These are phyloP conservation scores for Mychonastes homosphaera DNA, from an alignment of 139 green algal genomes.

Conservation along the genomic window DNA sequence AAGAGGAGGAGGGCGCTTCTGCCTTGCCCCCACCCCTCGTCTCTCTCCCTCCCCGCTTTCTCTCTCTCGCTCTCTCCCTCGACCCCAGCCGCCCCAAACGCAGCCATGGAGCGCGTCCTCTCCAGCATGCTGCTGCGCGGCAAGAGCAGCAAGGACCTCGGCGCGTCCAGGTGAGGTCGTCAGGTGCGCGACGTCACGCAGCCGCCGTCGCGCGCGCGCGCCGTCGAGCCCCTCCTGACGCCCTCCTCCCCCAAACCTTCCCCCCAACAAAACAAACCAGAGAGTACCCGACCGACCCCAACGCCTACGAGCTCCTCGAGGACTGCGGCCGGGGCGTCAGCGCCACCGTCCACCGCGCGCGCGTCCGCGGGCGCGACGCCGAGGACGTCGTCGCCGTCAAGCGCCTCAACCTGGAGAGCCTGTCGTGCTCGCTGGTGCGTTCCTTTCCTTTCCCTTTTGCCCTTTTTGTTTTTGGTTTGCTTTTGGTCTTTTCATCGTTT, in stretches of 20 bases:
- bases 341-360: constrained; percentile 60
- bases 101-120: constrained; percentile 5
- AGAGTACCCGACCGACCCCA: constrained; percentile 67
- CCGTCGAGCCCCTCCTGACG: background rate
- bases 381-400: constrained; percentile 87
- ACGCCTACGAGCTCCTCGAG: constrained; percentile 82
- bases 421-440: constrained; percentile 70
- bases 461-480: too few species aligned
- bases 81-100: too few species aligned
- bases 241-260: background rate
- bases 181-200: background rate
- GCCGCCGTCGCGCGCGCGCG: background rate
- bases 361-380: background rate
- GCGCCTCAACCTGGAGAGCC: constrained; percentile 88
- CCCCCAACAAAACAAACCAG: constrained; percentile 21
- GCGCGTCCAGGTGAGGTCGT: background rate
- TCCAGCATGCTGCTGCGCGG: constrained; percentile 3
- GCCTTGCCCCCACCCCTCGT: too few species aligned
- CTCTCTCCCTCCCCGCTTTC: too few species aligned
- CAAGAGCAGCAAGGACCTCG: constrained; percentile 8
- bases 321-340: constrained; percentile 84
- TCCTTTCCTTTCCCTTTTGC: too few species aligned
- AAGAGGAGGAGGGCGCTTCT: too few species aligned
- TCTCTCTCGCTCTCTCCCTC: too few species aligned
- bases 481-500: too few species aligned